Evolutionary conservation across 176 grass and related monocot species (phyloP), one percentile per base, ranked within the genome.

Genomic region (Oryza officinalis): DNA sequence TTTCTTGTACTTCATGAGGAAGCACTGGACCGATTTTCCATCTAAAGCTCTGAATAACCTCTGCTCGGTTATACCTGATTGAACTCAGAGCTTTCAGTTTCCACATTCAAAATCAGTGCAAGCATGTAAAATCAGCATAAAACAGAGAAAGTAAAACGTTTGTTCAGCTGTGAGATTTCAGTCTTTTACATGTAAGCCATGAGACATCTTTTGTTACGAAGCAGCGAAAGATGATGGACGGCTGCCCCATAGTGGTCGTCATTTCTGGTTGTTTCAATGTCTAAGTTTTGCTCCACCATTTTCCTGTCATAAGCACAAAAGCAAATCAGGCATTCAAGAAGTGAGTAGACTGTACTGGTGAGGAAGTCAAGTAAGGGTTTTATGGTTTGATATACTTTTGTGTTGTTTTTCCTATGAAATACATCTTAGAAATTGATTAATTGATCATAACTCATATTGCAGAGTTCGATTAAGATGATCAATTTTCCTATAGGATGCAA

Each of bases 1-100:
- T 99, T 86, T 92, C 91, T 75, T 95, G 91, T 63, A 99, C 96
- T 83, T 99, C 96, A 85, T 94, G 91, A 54, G 96, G 96, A 85
- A 99, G 96, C 41, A 99, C 91, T 40, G 91, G 81, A 57, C 91
- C 93, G 25, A 99, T 59, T 87, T 92, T 98, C 93, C 96, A 99
- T 89, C 91, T 94, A 76, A 95, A 96, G 78, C 87, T 89, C 81
- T 86, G 96, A 96, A 99, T 92, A 85, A 90, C 84, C 78, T 95
- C 93, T 77, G 93, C 91, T 84, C 93, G 75, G 71, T 90, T 99
- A 64, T 92, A 94, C 93, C 96, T 98, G 74, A 33, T 81, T 86
- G 14, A 26, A 75, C 17, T 70, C 30, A 72, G 69, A 22, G 47
- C 20, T 43, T 69, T 88, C 49, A 86, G 83, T 30, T 50, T 70